phyloP scores from a whole-genome alignment of 306 rosid species.

The Ormosia semicastrata region DNA sequence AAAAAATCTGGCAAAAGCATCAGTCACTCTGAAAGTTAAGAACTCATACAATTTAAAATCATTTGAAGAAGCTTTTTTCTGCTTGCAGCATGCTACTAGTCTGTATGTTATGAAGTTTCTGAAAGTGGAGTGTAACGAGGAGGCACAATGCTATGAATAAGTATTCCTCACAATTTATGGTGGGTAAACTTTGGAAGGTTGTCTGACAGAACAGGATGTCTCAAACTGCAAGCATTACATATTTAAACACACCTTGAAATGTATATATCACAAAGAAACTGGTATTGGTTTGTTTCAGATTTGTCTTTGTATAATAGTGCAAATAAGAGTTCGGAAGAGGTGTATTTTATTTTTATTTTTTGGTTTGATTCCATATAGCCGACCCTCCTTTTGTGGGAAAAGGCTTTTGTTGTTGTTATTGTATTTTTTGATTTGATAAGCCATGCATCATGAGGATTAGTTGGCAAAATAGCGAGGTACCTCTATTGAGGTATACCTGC shows the following conservation, averaged over 20 bases:
- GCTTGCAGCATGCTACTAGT: background rate
- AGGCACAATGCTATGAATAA: background rate
- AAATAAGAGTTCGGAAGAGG: background rate
- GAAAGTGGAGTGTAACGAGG: background rate
- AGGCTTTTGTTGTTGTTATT: no score
- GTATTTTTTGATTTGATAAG: background rate
- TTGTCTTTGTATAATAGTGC: background rate
- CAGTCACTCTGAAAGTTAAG: background rate
- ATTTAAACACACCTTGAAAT: background rate
- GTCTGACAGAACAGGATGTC: background rate
- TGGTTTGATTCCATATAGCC: background rate
- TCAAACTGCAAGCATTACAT: background rate
- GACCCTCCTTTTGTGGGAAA: no score
- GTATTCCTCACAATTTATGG: background rate
- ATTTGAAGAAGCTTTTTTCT: background rate
- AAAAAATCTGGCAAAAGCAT: background rate
- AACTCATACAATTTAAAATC: background rate
- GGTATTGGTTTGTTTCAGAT: background rate
- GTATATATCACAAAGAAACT: background rate
- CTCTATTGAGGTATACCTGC: background rate
- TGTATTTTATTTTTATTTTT: background rate
- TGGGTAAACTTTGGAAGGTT: background rate
- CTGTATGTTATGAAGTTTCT: background rate
- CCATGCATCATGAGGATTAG: background rate
- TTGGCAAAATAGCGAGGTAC: background rate